Evolutionary conservation across 2,329 filamentous ascomycete species (phyloP).

Genomic region (Tolypocladium inflatum): DNA sequence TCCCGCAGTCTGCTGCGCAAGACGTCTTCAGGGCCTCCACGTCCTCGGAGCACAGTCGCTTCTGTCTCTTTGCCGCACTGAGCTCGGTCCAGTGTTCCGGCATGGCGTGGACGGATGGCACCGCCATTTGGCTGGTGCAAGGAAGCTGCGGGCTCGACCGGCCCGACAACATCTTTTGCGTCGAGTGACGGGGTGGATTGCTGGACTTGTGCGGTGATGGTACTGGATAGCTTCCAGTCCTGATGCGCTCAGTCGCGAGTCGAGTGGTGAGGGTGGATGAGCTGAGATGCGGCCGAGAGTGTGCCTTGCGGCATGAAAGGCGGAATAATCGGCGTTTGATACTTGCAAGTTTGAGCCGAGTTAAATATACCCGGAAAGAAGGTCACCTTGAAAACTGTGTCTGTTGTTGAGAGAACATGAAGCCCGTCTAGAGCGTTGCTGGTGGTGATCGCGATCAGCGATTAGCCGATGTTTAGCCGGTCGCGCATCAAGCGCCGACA

Average conservation of each 20-base stretch:
- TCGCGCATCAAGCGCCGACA: not conserved
- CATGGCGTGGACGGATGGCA: slow-evolving; percentile 15
- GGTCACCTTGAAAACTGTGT: not conserved
- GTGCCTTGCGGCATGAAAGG: not conserved
- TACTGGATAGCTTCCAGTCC: not conserved
- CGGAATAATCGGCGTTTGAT: not conserved
- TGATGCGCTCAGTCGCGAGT: not conserved
- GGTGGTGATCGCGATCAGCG: not conserved
- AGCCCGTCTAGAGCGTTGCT: not conserved
- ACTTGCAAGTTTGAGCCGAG: no score
- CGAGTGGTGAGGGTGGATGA: not conserved
- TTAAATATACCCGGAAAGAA: not conserved
- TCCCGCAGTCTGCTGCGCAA: slow-evolving; percentile 34
- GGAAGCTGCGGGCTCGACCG: not conserved
- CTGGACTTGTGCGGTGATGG: not conserved
- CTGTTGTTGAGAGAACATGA: not conserved
- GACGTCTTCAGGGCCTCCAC: slow-evolving; percentile 30
- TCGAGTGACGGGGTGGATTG: not conserved
- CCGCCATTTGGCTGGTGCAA: slow-evolving; percentile 10
- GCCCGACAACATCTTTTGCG: not conserved
- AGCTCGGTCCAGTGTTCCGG: slow-evolving; percentile 31
- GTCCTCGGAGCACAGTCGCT: slow-evolving; percentile 27
- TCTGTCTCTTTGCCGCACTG: slow-evolving; percentile 19
- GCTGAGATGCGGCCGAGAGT: not conserved
- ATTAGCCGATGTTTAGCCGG: not conserved